Conservation (phyloP, 306 rosid genomes). For the Casuarina equisetifolia region DNA sequence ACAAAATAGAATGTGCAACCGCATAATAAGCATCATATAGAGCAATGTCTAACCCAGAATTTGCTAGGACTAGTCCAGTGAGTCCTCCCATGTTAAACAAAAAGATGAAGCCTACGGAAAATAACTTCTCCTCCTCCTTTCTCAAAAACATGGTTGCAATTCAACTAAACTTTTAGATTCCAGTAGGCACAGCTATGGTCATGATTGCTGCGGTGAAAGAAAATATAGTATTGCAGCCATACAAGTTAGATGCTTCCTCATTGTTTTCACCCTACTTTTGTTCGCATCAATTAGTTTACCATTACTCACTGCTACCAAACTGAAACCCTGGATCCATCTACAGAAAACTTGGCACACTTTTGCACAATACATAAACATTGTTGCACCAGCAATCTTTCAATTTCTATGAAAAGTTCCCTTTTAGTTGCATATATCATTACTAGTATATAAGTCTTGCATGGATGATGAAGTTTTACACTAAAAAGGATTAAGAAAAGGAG, state of each 20-base stretch:
- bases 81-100: no score
- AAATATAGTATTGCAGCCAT: background rate
- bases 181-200: no score
- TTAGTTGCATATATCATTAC: background rate
- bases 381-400: background rate
- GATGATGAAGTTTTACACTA: background rate
- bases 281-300: background rate
- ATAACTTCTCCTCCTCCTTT: no score
- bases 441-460: background rate
- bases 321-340: background rate
- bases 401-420: background rate
- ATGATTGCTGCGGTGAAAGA: background rate
- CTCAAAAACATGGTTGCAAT: no score
- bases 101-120: no score
- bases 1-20: no score
- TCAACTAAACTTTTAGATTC: no score
- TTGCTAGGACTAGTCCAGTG: no score
- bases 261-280: no score
- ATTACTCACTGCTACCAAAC: background rate
- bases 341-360: background rate
- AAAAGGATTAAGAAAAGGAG: background rate
- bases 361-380: background rate
- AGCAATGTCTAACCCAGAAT: no score
- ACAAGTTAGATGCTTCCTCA: background rate
- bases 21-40: no score